Evolutionary conservation across 1,139 yeast species (phyloP).

Genomic region (Pichia sp.): DNA sequence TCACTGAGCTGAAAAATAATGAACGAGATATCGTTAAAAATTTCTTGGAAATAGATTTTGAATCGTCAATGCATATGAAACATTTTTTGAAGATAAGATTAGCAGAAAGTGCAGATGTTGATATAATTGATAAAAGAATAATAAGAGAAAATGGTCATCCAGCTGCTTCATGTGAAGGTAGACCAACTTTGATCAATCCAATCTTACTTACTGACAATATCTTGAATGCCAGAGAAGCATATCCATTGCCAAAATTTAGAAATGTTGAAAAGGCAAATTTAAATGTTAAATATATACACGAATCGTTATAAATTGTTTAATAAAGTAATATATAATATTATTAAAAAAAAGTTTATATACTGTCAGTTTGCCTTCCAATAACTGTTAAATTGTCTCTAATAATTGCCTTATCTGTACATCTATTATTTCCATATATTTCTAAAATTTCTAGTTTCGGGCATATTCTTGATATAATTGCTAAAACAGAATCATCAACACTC

Average conservation of each 20-base stretch:
- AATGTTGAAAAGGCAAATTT: constrained; percentile 48
- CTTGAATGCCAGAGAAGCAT: constrained; percentile 22
- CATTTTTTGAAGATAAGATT: constrained; percentile 26
- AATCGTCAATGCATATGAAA: constrained; percentile 27
- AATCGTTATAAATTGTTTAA: constrained; percentile 14
- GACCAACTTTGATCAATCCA: constrained; percentile 51
- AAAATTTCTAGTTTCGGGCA: constrained; percentile 58
- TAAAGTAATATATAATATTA: too few species aligned
- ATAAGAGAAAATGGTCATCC: constrained; percentile 55
- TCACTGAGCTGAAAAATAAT: constrained; percentile 17
- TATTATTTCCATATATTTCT: constrained; percentile 75
- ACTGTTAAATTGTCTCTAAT: constrained; percentile 51
- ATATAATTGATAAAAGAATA: constrained; percentile 32
- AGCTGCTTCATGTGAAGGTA: constrained; percentile 44
- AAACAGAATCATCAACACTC: constrained; percentile 57
- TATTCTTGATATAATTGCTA: constrained; percentile 45
- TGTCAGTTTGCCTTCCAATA: constrained; percentile 74
- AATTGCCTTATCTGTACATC: constrained; percentile 53
- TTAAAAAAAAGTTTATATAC: constrained; percentile 30
- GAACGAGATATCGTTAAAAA: constrained; percentile 22
- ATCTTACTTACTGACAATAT: constrained; percentile 17
- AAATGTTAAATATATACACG: constrained; percentile 21
- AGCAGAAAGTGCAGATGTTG: constrained; percentile 28
- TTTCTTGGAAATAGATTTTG: constrained; percentile 26
- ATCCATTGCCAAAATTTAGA: constrained; percentile 49